Percentiles rank a stretch among this genome's conserved stretches.
These are phyloP conservation scores for Grammothele lineata DNA, from an alignment of 768 basidiomycete genomes.

Conservation along the genomic window DNA sequence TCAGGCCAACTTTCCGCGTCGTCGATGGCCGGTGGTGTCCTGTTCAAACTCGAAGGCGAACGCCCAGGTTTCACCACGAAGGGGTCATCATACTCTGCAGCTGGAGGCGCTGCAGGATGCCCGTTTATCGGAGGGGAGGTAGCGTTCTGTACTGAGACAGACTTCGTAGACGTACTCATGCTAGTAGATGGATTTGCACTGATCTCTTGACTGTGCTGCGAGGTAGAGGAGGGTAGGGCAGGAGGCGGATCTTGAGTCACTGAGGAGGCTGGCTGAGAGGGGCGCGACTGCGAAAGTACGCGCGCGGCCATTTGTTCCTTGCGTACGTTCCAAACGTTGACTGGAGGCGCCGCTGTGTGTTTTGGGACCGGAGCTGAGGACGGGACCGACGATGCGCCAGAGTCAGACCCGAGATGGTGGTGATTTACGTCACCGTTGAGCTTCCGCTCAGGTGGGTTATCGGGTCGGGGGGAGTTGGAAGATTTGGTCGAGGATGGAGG, in stretches of 20 bases:
- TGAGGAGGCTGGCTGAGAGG: neutral
- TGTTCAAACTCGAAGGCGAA: constrained; percentile 19
- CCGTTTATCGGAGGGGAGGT: constrained; percentile 1
- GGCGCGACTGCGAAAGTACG: constrained; percentile 13
- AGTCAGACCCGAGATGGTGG: neutral
- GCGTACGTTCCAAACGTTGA: constrained; percentile 42
- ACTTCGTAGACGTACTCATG: too few species aligned
- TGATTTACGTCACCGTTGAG: constrained; percentile 19
- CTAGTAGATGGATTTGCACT: too few species aligned
- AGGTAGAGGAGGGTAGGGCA: neutral
- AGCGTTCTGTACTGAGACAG: too few species aligned
- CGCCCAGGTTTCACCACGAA: constrained; percentile 40
- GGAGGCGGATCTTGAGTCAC: neutral
- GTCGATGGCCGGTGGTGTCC: constrained; percentile 26
- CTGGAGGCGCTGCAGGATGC: constrained; percentile 1
- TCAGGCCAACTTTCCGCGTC: constrained; percentile 44
- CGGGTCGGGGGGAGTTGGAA: neutral
- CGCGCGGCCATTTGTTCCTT: constrained; percentile 37
- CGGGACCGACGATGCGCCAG: constrained; percentile 11
- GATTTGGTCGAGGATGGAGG: constrained; percentile 10
- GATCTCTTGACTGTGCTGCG: neutral
- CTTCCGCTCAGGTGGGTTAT: constrained; percentile 1
- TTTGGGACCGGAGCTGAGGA: constrained; percentile 20
- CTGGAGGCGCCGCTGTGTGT: constrained; percentile 19
- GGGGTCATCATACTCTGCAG: constrained; percentile 37